Evolutionary conservation across 2,329 filamentous ascomycete species (phyloP), one percentile per base, ranked within the genome.

Genomic region (Penicillium occitanis): DNA sequence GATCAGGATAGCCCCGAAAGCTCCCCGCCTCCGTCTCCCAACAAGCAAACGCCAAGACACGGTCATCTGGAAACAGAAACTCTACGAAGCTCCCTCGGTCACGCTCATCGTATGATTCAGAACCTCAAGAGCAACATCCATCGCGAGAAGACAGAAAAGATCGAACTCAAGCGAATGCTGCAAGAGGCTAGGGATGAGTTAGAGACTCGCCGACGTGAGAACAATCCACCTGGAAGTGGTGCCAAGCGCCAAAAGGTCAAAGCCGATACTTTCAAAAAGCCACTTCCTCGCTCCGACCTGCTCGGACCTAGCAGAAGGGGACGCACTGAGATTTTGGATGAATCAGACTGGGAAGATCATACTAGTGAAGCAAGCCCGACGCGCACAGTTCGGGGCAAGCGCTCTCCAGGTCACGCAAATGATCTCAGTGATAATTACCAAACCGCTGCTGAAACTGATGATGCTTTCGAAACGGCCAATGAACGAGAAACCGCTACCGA

Each of bases 91-190:
- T 97, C 94, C 30, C 85, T 98, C 33, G 90, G 93, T 71, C 95
- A 99, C 76, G 94, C 95, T 46, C 95, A 98, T 77, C 88, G 94
- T 66, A 97, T 96, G 80, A 97, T 99, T 67, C 94, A 98, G 77
- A 96, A 92, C 73, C 87, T 98, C 71, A 93, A 96, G 79, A 93
- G 91, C 77, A 96, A 93, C 73, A 91, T 98, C 57, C 94, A 99
- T 77, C 91, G 95, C 40, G 95, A 99, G 78, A 99, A 98, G 88
- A 97, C 94, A 0, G 95, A 99, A 78, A 99, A 97, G 83, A 87
- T 98, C 33, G 95, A 99, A 79, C 86, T 98, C 63, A 93, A 92
- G 79, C 91, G 94, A 67, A 92, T 99, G 86, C 87, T 98, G 35
- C 94, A 98, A 80, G 95, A 99, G 73, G 90, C 94, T 28, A 89